These are phyloP conservation scores for Didymella exigua DNA, from an alignment of 2,329 filamentous ascomycete species.

Conservation along the genomic window DNA sequence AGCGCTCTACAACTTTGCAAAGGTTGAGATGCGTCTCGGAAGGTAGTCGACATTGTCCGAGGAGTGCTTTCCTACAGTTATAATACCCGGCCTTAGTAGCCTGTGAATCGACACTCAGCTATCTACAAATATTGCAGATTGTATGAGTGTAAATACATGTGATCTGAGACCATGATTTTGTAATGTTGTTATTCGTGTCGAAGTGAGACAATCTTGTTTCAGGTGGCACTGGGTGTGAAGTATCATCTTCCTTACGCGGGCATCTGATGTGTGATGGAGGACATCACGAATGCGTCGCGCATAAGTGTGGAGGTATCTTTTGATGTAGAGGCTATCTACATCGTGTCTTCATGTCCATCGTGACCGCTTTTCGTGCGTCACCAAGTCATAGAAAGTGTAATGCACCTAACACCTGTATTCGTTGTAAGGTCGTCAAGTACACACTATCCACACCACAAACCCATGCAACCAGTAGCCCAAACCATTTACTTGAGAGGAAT, in stretches of 20 bases:
- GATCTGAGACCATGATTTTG: no score
- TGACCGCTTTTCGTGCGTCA: constrained; percentile 39
- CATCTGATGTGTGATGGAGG: background rate
- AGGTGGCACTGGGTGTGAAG: background rate
- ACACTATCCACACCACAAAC: constrained; percentile 47
- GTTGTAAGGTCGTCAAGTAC: constrained; percentile 49
- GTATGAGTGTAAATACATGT: no score
- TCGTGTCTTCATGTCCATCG: constrained; percentile 37
- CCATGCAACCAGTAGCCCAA: constrained; percentile 49
- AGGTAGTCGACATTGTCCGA: constrained; percentile 47
- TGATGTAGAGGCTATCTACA: constrained; percentile 42
- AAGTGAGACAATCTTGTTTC: background rate
- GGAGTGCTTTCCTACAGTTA: constrained; percentile 8
- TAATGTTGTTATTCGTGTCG: background rate
- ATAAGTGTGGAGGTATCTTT: constrained; percentile 35
- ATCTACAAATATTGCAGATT: background rate
- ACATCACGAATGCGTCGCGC: constrained; percentile 1
- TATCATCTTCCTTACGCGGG: background rate
- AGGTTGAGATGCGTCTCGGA: constrained; percentile 87
- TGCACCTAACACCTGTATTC: constrained; percentile 49
- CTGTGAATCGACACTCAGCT: background rate
- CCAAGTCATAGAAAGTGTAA: constrained; percentile 38
- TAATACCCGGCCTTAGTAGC: constrained; percentile 24
- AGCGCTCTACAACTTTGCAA: constrained; percentile 81
- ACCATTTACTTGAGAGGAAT: constrained; percentile 94